Percentiles rank a stretch among this genome's conserved stretches.
phyloP scores from a whole-genome alignment of 2,329 filamentous ascomycete species.

The Aspergillus jensenii region DNA sequence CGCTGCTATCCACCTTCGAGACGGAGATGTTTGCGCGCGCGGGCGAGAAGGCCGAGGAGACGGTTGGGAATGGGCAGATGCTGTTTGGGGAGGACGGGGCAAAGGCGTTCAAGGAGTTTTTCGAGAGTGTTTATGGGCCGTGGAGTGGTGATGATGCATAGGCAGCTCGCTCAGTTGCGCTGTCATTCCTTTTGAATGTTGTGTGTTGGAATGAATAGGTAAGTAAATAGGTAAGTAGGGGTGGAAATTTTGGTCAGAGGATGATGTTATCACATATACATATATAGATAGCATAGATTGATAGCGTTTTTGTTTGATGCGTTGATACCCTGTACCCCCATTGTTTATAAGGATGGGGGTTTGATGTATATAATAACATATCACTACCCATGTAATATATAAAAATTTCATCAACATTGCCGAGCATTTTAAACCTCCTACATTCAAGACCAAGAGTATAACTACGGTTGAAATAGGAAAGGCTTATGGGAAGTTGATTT shows the following conservation, averaged over 20 bases:
- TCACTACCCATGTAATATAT: too few relatives aligned
- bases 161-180: neutral
- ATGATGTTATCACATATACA: too few relatives aligned
- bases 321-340: too few relatives aligned
- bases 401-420: too few relatives aligned
- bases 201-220: neutral
- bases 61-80: slow-evolving; percentile 4
- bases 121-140: neutral
- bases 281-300: too few relatives aligned
- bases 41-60: slow-evolving; percentile 9
- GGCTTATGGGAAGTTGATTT: neutral
- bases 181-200: neutral
- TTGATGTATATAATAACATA: too few relatives aligned
- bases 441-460: too few relatives aligned
- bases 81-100: slow-evolving; percentile 11
- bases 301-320: too few relatives aligned
- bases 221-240: neutral
- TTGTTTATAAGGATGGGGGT: too few relatives aligned
- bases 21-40: neutral
- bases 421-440: too few relatives aligned
- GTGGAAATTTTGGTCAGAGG: too few relatives aligned
- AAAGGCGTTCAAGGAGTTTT: slow-evolving; percentile 1
- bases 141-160: neutral
- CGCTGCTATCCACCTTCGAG: slow-evolving; percentile 11
- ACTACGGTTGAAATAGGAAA: neutral